Conservation (phyloP, 306 rosid species). For the Quercus alba region DNA sequence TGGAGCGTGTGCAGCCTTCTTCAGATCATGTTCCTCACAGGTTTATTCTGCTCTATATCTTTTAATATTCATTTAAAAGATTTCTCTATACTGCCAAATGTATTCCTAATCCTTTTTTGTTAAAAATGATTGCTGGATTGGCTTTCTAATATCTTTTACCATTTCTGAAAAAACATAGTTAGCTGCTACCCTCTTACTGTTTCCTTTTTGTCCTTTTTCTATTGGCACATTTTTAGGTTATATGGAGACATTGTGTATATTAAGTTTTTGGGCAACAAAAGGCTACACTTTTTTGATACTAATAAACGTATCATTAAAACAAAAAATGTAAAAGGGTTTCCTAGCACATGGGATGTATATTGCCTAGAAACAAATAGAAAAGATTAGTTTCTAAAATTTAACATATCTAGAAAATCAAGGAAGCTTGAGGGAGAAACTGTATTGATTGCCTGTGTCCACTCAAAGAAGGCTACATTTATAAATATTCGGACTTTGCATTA, state of each 20-base stretch:
- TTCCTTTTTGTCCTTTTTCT: background rate
- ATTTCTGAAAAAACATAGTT: background rate
- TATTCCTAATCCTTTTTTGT: background rate
- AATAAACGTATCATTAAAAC: too few relatives aligned
- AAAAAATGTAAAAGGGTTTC: too few relatives aligned
- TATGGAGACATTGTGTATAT: background rate
- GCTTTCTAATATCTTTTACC: background rate
- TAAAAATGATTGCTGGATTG: background rate
- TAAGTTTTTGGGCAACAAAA: background rate
- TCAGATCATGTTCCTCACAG: conserved; percentile 97
- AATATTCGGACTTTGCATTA: background rate
- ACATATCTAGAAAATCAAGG: too few relatives aligned
- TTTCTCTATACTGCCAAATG: background rate
- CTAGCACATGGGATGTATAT: too few relatives aligned
- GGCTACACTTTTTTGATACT: background rate
- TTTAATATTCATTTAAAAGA: background rate
- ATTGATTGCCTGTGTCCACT: too few relatives aligned
- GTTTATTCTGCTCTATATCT: conserved; percentile 29
- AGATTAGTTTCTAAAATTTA: too few relatives aligned
- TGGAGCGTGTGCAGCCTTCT: conserved; percentile 98
- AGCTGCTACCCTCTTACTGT: background rate
- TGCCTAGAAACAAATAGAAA: too few relatives aligned
- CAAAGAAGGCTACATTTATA: background rate
- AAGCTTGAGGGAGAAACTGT: too few relatives aligned
- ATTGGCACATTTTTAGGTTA: background rate